Percentiles rank a stretch among this genome's conserved stretches.
phyloP scores from a whole-genome alignment of 2,329 filamentous ascomycete species.

The Passalora sequoiae region DNA sequence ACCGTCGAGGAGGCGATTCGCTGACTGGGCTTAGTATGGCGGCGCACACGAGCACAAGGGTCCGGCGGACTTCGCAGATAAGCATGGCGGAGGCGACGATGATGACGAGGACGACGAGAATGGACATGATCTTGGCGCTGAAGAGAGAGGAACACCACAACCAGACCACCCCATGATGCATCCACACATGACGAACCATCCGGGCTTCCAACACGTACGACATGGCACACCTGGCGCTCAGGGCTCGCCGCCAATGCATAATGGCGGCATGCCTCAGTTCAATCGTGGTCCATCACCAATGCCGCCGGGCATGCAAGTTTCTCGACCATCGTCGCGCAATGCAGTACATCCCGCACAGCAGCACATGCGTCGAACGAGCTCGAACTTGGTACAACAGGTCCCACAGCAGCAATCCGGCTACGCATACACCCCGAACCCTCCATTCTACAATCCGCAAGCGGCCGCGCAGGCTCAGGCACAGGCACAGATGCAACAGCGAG shows the following conservation, averaged over 20 bases:
- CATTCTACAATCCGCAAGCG: constrained; percentile 66
- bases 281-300: constrained; percentile 77
- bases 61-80: constrained; percentile 82
- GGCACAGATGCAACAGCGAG: constrained; percentile 41
- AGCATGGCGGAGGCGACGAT: constrained; percentile 65
- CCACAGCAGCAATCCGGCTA: constrained; percentile 56
- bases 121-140: constrained; percentile 34
- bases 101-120: constrained; percentile 73
- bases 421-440: constrained; percentile 77
- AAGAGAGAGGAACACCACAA: constrained; percentile 60
- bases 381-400: constrained; percentile 62
- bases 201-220: constrained; percentile 72
- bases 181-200: constrained; percentile 45
- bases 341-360: constrained; percentile 59
- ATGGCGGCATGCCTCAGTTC: constrained; percentile 62
- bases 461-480: constrained; percentile 29
- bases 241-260: constrained; percentile 80
- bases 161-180: constrained; percentile 56
- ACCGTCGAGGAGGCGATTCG: constrained; percentile 7
- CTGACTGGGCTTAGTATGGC: constrained; percentile 62
- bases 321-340: constrained; percentile 74
- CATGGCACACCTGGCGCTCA: constrained; percentile 80
- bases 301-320: constrained; percentile 65
- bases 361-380: constrained; percentile 65
- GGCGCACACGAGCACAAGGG: constrained; percentile 94